Percentiles rank a stretch among this genome's conserved stretches.
These are phyloP conservation scores for Colletotrichum sp. DNA, from an alignment of 2,329 filamentous ascomycete species.

Conservation along the genomic window DNA sequence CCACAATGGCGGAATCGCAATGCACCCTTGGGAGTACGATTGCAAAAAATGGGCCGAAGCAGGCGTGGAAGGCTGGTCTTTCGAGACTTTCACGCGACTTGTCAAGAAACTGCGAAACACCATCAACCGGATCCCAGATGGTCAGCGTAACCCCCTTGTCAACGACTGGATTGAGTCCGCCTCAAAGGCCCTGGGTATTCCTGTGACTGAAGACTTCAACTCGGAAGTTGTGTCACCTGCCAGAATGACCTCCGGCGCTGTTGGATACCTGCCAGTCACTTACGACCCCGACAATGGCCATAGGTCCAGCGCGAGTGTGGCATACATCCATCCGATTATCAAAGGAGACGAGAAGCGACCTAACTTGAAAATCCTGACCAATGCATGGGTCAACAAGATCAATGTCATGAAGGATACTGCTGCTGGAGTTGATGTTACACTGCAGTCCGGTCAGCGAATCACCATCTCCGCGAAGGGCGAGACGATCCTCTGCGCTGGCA, in stretches of 20 bases:
- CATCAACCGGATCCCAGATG: background rate
- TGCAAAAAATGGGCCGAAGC: background rate
- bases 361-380: background rate
- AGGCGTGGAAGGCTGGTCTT: background rate
- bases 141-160: background rate
- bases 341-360: background rate
- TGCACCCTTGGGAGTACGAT: background rate
- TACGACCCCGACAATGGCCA: background rate
- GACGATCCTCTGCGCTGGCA: background rate
- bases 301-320: background rate
- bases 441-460: background rate
- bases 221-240: background rate
- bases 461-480: background rate
- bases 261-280: background rate
- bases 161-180: background rate
- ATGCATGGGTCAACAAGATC: background rate
- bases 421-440: background rate
- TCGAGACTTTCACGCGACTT: background rate
- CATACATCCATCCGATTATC: background rate
- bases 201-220: background rate
- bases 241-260: background rate
- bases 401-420: background rate
- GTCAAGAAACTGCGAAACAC: background rate
- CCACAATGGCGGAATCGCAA: background rate
- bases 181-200: background rate